Conservation (phyloP, 202 grass and related monocot genomes). For the Panicum virgatum region DNA sequence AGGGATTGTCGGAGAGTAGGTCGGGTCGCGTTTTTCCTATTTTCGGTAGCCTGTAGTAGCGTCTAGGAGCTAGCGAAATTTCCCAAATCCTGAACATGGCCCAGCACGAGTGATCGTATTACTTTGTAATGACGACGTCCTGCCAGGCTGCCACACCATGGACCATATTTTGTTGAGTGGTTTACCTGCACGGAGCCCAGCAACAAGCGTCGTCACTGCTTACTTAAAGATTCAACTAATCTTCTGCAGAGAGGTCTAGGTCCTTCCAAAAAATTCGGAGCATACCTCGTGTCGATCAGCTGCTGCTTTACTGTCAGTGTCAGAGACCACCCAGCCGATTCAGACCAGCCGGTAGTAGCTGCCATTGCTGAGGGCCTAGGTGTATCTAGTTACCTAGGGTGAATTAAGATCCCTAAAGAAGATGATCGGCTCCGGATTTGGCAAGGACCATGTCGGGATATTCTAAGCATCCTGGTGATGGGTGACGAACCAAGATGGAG, state of each 20-base stretch:
- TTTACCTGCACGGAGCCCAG: constrained; percentile 10
- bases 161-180: neutral
- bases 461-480: neutral
- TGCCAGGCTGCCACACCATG: neutral
- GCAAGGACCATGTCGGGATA: neutral
- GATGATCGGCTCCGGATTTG: neutral
- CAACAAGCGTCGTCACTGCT: neutral
- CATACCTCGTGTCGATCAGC: too few species aligned
- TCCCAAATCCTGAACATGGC: neutral
- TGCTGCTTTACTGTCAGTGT: neutral
- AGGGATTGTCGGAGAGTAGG: neutral
- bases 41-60: constrained; percentile 19
- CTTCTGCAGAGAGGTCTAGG: too few species aligned
- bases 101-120: neutral
- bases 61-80: neutral
- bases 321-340: neutral
- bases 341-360: neutral
- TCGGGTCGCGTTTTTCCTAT: constrained; percentile 11
- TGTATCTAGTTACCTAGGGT: neutral
- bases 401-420: constrained; percentile 11
- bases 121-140: neutral
- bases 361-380: neutral
- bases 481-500: too few species aligned
- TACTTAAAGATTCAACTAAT: neutral
- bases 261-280: too few species aligned